Base-by-base conservation (phyloP, 2,329 filamentous ascomycete genomes). In the Coniochaeta prunicola region DNA sequence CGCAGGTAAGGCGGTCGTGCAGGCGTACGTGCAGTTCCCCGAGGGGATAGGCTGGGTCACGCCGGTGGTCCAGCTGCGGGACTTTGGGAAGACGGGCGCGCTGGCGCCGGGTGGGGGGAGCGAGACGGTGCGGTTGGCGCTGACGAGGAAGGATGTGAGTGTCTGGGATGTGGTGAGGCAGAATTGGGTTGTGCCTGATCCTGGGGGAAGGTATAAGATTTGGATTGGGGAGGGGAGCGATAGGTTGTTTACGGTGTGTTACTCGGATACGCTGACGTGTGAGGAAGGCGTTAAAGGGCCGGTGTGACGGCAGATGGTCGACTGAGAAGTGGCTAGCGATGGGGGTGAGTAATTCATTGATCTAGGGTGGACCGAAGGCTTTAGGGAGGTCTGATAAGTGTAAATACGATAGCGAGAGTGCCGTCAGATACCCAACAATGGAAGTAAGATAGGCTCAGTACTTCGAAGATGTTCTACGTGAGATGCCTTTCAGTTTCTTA, bases 131-230 rank as follows among this genome's bases (percentile, higher is more conserved):
- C 60, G 58, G 42, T 68, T 79, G 58, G 59, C 63, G 48, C 62
- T 80, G 56, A 73, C 73, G 57, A 67, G 73, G 61, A 73, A 72
- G 66, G 77, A 80, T 61, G 60, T 79, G 30, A 78, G 76, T 58
- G 77, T 79, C 26, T 83, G 80, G 80, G 77, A 81, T 61, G 69
- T 73, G 4, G 65, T 59, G 42, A 59, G 67, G 62, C 79, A 82
- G 72, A 74, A 78, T 59, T 82, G 80, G 80, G 71, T 78, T 28
- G 71, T 80, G 30, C 78, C 77, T 0, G 67, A 64, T n/a, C 64
- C 69, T 6, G 65, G 58, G 5, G 77, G 72, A 19, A 63, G 67
- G 54, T 81, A 76, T 62, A 70, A 67, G 30, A 65, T 80, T 57
- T 80, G 74, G 72, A 66, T 82, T 34, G 79, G 80, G 9, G 66